These are phyloP conservation scores for Gynostemma pentaphyllum DNA, from an alignment of 306 rosid genomes.

Conservation along the genomic window DNA sequence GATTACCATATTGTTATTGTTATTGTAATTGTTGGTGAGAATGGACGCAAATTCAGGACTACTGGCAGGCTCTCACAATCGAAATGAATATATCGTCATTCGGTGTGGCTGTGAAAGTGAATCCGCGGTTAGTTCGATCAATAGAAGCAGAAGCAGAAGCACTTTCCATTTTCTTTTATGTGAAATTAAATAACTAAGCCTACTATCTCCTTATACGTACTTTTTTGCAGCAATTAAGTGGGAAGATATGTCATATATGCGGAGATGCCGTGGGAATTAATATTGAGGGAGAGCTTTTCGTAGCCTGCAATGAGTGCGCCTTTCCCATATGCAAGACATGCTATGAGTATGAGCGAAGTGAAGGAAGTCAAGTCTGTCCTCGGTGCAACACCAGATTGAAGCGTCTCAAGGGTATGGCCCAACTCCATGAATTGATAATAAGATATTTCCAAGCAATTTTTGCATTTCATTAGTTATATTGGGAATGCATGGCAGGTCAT, in stretches of 20 bases:
- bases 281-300: conserved; percentile 45
- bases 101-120: conserved; percentile 38
- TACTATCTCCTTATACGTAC: no score
- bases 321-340: conserved; percentile 63
- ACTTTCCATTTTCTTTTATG: no score
- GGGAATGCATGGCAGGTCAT: no score
- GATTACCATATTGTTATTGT: no score
- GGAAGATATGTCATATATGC: conserved; percentile 40
- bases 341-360: conserved; percentile 58
- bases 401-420: conserved; percentile 40
- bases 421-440: no score
- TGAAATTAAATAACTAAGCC: no score
- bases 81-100: conserved; percentile 49
- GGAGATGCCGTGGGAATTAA: conserved; percentile 42
- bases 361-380: conserved; percentile 57
- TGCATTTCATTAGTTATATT: no score
- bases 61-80: conserved; percentile 59
- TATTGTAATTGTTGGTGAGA: no score
- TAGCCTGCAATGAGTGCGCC: conserved; percentile 72
- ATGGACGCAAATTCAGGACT: conserved; percentile 41
- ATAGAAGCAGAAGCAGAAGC: no score
- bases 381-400: conserved; percentile 62
- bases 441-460: no score
- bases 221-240: conserved; percentile 8
- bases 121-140: conserved; percentile 29